Evolutionary conservation across 2,329 filamentous ascomycete genomes (phyloP).

Genomic region (Pestalotiopsis sp.): DNA sequence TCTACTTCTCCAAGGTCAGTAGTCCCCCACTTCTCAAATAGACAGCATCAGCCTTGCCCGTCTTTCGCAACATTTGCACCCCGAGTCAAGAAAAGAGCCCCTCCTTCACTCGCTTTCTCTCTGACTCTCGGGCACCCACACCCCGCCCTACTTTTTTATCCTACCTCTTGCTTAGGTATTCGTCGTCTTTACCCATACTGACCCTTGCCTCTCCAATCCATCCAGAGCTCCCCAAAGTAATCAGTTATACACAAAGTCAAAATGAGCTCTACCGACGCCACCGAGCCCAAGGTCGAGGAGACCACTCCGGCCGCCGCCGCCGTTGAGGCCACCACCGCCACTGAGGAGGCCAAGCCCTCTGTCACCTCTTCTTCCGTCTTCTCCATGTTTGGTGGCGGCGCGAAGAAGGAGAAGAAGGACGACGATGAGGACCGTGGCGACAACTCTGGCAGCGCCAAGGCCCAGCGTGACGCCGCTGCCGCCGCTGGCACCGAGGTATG

Average conservation of each 20-base stretch:
- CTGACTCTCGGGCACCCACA: neutral
- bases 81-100: neutral
- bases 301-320: slow-evolving; percentile 32
- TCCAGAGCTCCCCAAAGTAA: neutral
- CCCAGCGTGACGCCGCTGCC: slow-evolving; percentile 66
- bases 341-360: slow-evolving; percentile 40
- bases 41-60: neutral
- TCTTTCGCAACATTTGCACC: neutral
- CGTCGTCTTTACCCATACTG: neutral
- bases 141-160: neutral
- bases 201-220: neutral
- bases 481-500: slow-evolving; percentile 32
- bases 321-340: slow-evolving; percentile 33
- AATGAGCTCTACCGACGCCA: slow-evolving; percentile 53
- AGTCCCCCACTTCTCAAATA: neutral
- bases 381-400: slow-evolving; percentile 98
- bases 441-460: slow-evolving; percentile 86
- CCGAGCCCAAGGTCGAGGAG: slow-evolving; percentile 59
- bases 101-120: neutral
- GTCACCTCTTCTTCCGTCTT: slow-evolving; percentile 73
- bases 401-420: slow-evolving; percentile 94
- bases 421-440: slow-evolving; percentile 82
- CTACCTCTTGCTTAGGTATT: neutral
- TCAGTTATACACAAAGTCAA: slow-evolving; percentile 25
- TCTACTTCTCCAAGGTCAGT: neutral